phyloP scores from a whole-genome alignment of 2,329 filamentous ascomycete genomes.

The Aspergillus tamarii region DNA sequence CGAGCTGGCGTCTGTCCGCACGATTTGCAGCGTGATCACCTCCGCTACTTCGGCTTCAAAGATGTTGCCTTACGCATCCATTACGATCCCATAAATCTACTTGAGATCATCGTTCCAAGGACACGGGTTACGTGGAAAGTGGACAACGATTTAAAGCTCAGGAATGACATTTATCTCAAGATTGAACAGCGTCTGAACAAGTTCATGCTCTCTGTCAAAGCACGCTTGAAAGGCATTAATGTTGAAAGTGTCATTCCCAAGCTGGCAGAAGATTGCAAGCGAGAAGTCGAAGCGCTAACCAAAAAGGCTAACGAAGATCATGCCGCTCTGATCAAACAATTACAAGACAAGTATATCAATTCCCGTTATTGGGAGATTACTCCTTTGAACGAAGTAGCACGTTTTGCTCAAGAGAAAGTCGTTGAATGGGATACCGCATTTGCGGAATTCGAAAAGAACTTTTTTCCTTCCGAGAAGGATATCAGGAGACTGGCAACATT shows the following conservation, averaged over 20 bases:
- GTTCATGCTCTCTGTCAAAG: slow-evolving; percentile 86
- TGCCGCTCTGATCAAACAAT: slow-evolving; percentile 68
- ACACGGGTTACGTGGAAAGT: slow-evolving; percentile 96
- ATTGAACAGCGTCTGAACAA: slow-evolving; percentile 80
- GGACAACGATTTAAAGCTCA: slow-evolving; percentile 86
- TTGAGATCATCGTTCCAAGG: slow-evolving; percentile 91
- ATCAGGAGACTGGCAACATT: slow-evolving; percentile 88
- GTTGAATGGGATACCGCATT: slow-evolving; percentile 93
- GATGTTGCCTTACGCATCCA: slow-evolving; percentile 86
- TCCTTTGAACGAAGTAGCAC: slow-evolving; percentile 84
- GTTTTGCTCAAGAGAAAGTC: slow-evolving; percentile 89
- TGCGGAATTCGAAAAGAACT: slow-evolving; percentile 86
- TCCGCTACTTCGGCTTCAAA: slow-evolving; percentile 88
- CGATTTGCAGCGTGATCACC: slow-evolving; percentile 88
- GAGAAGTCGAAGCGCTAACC: slow-evolving; percentile 76
- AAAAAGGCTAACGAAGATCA: slow-evolving; percentile 86
- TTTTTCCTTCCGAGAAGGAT: slow-evolving; percentile 92
- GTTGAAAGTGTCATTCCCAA: slow-evolving; percentile 89
- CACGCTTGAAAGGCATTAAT: slow-evolving; percentile 82
- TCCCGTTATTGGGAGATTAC: slow-evolving; percentile 98
- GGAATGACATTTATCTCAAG: slow-evolving; percentile 85
- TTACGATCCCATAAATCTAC: slow-evolving; percentile 87
- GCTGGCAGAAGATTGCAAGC: slow-evolving; percentile 78
- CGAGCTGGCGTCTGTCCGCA: slow-evolving; percentile 80
- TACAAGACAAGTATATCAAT: slow-evolving; percentile 88